A percentile compares a stretch with the other conserved stretches of the same genome.
Evolutionary conservation across 148 eudicot genomes (phyloP).

Genomic region (Spergularia bocconei): DNA sequence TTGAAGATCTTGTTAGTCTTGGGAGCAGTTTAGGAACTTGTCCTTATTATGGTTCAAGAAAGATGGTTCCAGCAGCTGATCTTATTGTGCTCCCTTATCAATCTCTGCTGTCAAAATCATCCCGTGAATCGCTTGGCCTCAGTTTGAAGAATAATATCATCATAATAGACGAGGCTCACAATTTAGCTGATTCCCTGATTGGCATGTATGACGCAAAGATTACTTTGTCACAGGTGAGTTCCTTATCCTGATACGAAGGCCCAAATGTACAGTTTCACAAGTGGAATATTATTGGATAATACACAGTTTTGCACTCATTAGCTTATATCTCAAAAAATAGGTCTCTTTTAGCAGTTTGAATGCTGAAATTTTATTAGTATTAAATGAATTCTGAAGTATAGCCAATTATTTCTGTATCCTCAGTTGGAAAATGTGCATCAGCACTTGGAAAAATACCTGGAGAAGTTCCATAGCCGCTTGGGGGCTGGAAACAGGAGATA

Average conservation of each 20-base stretch:
- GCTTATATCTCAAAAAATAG: not conserved
- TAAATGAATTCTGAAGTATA: not conserved
- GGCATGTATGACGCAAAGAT: conserved; percentile 88
- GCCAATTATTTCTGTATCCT: conserved; percentile 16
- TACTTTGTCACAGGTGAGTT: conserved; percentile 61
- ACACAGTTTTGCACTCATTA: not conserved
- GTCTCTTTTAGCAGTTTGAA: conserved; percentile 9
- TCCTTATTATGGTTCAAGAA: conserved; percentile 94
- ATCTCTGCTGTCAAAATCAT: conserved; percentile 85
- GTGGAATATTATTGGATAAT: not conserved
- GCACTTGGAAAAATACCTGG: conserved; percentile 66
- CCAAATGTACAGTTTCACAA: not conserved
- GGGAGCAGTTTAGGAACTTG: conserved; percentile 82
- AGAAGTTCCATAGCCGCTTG: conserved; percentile 63
- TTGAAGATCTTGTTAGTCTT: conserved; percentile 87
- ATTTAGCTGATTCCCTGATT: conserved; percentile 92
- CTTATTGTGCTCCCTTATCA: conserved; percentile 95
- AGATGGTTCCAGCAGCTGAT: conserved; percentile 73
- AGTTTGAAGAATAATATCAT: conserved; percentile 65
- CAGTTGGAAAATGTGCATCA: conserved; percentile 71
- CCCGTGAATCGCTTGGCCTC: conserved; percentile 94
- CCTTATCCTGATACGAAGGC: conserved; percentile 17
- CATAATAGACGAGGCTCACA: conserved; percentile 95
- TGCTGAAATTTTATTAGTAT: conserved; percentile 8
- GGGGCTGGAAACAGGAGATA: conserved; percentile 94